Evolutionary conservation across 805 yeast species (phyloP).

Genomic region (Candida rishiriensis): DNA sequence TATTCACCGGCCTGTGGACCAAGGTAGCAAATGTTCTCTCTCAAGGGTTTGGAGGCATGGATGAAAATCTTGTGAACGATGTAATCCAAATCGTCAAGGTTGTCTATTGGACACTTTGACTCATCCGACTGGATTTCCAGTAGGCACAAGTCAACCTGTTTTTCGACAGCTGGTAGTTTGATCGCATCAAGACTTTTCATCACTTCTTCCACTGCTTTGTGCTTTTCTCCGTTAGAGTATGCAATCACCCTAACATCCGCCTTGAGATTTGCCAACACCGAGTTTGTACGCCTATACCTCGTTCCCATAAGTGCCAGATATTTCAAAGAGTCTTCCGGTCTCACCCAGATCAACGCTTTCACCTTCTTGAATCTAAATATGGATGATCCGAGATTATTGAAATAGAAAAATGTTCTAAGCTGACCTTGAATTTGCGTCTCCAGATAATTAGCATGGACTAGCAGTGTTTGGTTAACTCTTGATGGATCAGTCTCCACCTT

Average conservation of each 20-base stretch:
- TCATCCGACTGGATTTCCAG: conserved; percentile 30
- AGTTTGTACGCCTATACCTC: conserved; percentile 51
- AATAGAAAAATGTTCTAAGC: conserved; percentile 31
- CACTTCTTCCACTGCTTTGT: conserved; percentile 10
- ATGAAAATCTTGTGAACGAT: conserved; percentile 60
- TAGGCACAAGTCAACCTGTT: conserved; percentile 24
- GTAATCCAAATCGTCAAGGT: conserved; percentile 59
- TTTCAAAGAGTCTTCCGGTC: conserved; percentile 56
- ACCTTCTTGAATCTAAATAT: conserved; percentile 47
- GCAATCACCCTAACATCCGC: conserved; percentile 59
- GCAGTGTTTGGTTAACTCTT: conserved; percentile 23
- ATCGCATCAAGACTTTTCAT: conserved; percentile 14
- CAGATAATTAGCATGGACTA: conserved; percentile 27
- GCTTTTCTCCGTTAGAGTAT: conserved; percentile 21
- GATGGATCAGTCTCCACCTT: conserved; percentile 13
- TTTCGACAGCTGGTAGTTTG: conserved; percentile 17
- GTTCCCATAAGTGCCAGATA: conserved; percentile 54
- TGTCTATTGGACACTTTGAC: conserved; percentile 24
- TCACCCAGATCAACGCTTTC: conserved; percentile 66
- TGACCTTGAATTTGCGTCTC: conserved; percentile 57
- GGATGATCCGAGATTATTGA: conserved; percentile 25
- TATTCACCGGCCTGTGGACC: conserved; percentile 81
- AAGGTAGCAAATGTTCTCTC: conserved; percentile 45
- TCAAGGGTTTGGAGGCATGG: conserved; percentile 34
- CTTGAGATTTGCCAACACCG: conserved; percentile 61